A percentile compares a stretch with the other conserved stretches of the same genome.
Evolutionary conservation across 2,329 filamentous ascomycete species (phyloP).

Genomic region (Lecanicillium sp.): DNA sequence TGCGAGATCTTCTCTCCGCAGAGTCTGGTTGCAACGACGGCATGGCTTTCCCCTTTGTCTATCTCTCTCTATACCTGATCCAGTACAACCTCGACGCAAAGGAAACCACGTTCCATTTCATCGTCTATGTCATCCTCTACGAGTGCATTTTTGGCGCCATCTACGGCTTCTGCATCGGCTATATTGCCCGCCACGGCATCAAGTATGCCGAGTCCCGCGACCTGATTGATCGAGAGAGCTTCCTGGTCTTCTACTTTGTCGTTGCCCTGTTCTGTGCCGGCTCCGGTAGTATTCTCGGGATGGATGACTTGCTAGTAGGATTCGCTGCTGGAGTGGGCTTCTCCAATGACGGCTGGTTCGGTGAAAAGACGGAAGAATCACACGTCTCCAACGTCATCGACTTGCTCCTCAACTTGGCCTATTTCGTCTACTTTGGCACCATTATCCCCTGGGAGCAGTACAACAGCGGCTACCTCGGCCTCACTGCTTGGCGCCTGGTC

Average conservation of each 20-base stretch:
- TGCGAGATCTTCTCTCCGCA: slow-evolving; percentile 88
- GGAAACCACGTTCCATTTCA: slow-evolving; percentile 74
- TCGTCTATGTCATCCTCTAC: slow-evolving; percentile 85
- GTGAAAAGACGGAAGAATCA: slow-evolving; percentile 94
- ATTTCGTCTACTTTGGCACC: slow-evolving; percentile 95
- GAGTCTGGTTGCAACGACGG: slow-evolving; percentile 99
- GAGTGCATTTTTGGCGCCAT: slow-evolving; percentile 91
- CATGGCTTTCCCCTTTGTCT: slow-evolving; percentile 98
- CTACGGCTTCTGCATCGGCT: slow-evolving; percentile 82
- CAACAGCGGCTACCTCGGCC: slow-evolving; percentile 66
- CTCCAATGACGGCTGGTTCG: slow-evolving; percentile 98
- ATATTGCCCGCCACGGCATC: slow-evolving; percentile 84
- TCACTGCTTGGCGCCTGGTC: slow-evolving; percentile 83
- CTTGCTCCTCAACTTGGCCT: slow-evolving; percentile 89
- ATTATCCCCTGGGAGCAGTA: slow-evolving; percentile 95
- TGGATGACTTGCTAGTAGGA: slow-evolving; percentile 90
- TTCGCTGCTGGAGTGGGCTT: slow-evolving; percentile 97
- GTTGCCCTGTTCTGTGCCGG: slow-evolving; percentile 93
- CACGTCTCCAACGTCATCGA: slow-evolving; percentile 99
- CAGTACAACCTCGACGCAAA: slow-evolving; percentile 63
- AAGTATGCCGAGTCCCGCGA: slow-evolving; percentile 77
- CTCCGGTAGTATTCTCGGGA: slow-evolving; percentile 80
- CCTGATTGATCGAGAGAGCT: slow-evolving; percentile 91
- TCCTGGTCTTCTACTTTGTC: slow-evolving; percentile 97
- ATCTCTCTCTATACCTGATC: slow-evolving; percentile 84